Conservation (phyloP, 306 rosid species). For the barrel medic (Medicago truncatula) region DNA sequence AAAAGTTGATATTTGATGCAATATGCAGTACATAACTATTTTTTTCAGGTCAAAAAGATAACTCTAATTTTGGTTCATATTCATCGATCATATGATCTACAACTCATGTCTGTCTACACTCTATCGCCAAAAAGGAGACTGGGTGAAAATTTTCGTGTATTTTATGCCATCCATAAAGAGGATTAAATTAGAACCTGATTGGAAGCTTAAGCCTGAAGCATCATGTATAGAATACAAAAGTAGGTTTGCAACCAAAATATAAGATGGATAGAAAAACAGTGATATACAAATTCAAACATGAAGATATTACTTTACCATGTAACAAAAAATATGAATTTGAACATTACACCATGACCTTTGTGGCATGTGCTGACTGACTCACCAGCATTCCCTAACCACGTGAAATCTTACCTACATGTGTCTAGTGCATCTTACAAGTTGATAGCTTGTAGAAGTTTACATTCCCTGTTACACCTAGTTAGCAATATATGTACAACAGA, state of each 20-base stretch:
- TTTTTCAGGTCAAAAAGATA: too few species aligned
- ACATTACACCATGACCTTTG: constrained; percentile 43
- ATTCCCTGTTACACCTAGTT: constrained; percentile 44
- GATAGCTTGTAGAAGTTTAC: constrained; percentile 32
- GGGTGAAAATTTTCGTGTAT: not conserved
- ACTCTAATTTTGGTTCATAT: not conserved
- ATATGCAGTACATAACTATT: not conserved
- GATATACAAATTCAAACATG: constrained; percentile 48
- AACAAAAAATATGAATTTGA: constrained; percentile 45
- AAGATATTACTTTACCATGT: constrained; percentile 44
- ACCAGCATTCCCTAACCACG: constrained; percentile 29
- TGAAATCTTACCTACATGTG: constrained; percentile 44
- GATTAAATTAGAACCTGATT: constrained; percentile 5
- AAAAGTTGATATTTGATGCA: not conserved
- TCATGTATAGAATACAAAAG: constrained; percentile 27
- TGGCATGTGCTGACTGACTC: constrained; percentile 39
- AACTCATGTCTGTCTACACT: not conserved
- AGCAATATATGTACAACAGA: constrained; percentile 52
- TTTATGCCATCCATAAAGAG: not conserved
- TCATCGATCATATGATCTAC: not conserved
- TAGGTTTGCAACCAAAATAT: constrained; percentile 32
- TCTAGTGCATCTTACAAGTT: constrained; percentile 42
- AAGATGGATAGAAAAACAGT: constrained; percentile 1
- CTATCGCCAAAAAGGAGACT: not conserved
- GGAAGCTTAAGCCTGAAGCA: constrained; percentile 22